A percentile compares a stretch with the other conserved stretches of the same genome.
Conservation (phyloP, 164 flowering plant genomes). For the Pachysandra terminalis region DNA sequence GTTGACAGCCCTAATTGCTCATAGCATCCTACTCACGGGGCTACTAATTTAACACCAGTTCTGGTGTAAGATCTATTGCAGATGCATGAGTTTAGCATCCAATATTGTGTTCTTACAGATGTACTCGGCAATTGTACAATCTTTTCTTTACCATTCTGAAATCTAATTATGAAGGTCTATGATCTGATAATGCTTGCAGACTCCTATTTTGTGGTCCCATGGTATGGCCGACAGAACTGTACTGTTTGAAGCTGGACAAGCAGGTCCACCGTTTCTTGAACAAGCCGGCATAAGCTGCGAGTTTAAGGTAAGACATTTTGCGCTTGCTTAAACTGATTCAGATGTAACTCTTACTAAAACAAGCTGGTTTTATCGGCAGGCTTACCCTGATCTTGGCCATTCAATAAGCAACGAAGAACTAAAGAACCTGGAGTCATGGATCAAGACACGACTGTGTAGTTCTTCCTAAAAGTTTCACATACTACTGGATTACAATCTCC, state of each 20-base stretch:
- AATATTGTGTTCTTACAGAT: too few relatives aligned
- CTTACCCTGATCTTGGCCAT: slow-evolving; percentile 87
- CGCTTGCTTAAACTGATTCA: not conserved
- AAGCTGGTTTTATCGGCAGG: slow-evolving; percentile 37
- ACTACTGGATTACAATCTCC: not conserved
- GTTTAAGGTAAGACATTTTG: slow-evolving; percentile 63
- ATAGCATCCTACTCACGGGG: too few relatives aligned
- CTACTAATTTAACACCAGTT: too few relatives aligned
- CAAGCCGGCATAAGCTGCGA: slow-evolving; percentile 75
- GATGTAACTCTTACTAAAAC: not conserved
- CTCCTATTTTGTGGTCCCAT: slow-evolving; percentile 90
- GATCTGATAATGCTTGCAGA: slow-evolving; percentile 48
- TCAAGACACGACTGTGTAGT: slow-evolving; percentile 54
- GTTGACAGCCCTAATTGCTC: too few relatives aligned
- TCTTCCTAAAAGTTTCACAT: slow-evolving; percentile 34
- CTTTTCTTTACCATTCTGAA: too few relatives aligned
- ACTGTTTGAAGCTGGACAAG: slow-evolving; percentile 92
- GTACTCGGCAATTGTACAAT: too few relatives aligned
- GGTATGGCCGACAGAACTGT: slow-evolving; percentile 81
- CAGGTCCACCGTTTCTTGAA: slow-evolving; percentile 86
- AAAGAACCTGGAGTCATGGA: slow-evolving; percentile 68
- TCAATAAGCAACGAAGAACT: slow-evolving; percentile 79
- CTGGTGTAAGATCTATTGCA: too few relatives aligned
- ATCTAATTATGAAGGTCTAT: not conserved
- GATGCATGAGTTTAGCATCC: too few relatives aligned